Percentiles rank a stretch among this genome's conserved stretches.
phyloP scores from a whole-genome alignment of 208 protist species.

The Crithidia sp. region DNA sequence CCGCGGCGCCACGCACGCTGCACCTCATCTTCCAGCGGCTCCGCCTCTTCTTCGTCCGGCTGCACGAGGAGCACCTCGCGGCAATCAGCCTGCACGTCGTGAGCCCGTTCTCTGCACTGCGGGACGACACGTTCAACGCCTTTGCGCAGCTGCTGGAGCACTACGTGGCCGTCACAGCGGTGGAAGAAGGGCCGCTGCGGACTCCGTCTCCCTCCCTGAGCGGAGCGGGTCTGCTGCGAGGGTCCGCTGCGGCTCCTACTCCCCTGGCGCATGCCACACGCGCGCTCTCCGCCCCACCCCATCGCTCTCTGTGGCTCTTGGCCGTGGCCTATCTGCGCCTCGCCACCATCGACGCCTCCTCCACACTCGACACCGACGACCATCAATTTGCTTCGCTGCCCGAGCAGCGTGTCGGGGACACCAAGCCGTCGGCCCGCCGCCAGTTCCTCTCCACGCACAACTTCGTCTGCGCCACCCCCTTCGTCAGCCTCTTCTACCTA shows the following conservation, averaged over 20 bases:
- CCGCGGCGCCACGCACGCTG: conserved; percentile 2
- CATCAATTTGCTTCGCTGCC: not conserved
- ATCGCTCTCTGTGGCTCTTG: conserved; percentile 53
- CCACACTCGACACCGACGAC: not conserved
- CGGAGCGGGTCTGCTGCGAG: not conserved
- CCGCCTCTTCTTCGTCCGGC: conserved; percentile 20
- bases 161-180: conserved; percentile 22
- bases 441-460: conserved; percentile 16
- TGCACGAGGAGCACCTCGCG: conserved; percentile 37
- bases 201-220: not conserved
- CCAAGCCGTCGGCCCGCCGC: not conserved
- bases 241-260: not conserved
- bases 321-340: conserved; percentile 51
- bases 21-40: conserved; percentile 24
- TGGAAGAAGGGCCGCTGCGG: not conserved
- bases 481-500: conserved; percentile 31
- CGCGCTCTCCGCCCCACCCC: conserved; percentile 1
- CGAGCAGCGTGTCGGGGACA: not conserved
- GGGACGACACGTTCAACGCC: conserved; percentile 39
- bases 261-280: not conserved
- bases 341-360: conserved; percentile 26
- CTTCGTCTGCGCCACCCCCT: conserved; percentile 28
- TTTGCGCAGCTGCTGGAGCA: conserved; percentile 38
- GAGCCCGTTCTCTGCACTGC: conserved; percentile 24
- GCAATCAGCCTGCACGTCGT: conserved; percentile 23